Conservation (phyloP, 2,329 filamentous ascomycete genomes). For the Aspergillus awamori region DNA sequence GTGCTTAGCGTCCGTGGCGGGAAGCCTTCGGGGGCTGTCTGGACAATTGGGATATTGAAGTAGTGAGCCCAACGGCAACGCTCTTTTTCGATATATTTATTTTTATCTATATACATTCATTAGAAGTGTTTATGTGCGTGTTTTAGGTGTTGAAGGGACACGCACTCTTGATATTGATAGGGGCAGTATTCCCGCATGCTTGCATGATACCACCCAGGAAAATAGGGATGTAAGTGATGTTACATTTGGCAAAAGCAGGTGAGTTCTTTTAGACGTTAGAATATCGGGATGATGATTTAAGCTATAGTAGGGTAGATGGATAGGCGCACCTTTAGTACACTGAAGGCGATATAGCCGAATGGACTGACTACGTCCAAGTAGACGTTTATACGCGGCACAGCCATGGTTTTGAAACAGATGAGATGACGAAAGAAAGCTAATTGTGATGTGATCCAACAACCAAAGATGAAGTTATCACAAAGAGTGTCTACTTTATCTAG, state of each 20-base stretch:
- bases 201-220: slow-evolving; percentile 64
- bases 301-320: background rate
- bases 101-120: slow-evolving; percentile 54
- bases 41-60: slow-evolving; percentile 58
- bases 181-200: slow-evolving; percentile 56
- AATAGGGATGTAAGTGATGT: slow-evolving; percentile 61
- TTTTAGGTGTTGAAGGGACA: background rate
- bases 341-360: slow-evolving; percentile 64
- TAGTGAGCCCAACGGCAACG: slow-evolving; percentile 56
- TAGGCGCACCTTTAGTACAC: slow-evolving; percentile 52
- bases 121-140: background rate
- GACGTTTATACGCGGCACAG: slow-evolving; percentile 56
- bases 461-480: background rate
- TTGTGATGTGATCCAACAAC: background rate
- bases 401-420: slow-evolving; percentile 37
- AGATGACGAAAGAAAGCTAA: background rate
- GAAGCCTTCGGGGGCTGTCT: slow-evolving; percentile 52
- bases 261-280: slow-evolving; percentile 50
- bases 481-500: background rate
- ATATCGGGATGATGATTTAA: background rate
- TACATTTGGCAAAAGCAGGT: slow-evolving; percentile 56
- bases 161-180: slow-evolving; percentile 58
- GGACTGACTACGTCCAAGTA: slow-evolving; percentile 64
- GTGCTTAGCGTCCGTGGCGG: slow-evolving; percentile 55
- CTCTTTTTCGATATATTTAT: slow-evolving; percentile 58